Evolutionary conservation across 768 basidiomycete genomes (phyloP).

Genomic region (Mycena epipterygia): DNA sequence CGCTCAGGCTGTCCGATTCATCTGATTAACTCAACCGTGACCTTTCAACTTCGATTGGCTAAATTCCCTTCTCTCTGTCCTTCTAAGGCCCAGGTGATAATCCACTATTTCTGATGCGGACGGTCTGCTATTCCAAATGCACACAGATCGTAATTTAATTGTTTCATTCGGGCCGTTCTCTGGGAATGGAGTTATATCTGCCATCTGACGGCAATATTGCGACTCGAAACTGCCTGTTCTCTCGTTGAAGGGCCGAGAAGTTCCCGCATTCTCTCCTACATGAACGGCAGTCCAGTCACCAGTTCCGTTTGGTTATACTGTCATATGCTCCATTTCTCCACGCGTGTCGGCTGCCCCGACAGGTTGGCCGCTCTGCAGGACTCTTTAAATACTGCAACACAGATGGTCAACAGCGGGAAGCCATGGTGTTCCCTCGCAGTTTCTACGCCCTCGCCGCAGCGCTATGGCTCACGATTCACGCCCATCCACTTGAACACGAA

Average conservation of each 20-base stretch:
- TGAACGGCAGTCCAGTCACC: not conserved
- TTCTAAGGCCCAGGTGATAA: constrained; percentile 4
- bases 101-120: not conserved
- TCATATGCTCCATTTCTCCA: constrained; percentile 24
- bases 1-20: not conserved
- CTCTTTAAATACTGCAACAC: not conserved
- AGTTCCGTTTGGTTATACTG: not conserved
- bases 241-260: not conserved
- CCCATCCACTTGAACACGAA: constrained; percentile 10
- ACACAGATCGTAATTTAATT: not conserved
- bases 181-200: not conserved
- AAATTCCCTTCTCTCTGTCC: constrained; percentile 13
- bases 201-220: constrained; percentile 25
- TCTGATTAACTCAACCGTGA: constrained; percentile 16
- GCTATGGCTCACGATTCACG: not conserved
- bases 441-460: constrained; percentile 19
- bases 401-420: not conserved
- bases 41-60: constrained; percentile 7
- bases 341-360: constrained; percentile 1
- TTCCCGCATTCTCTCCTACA: constrained; percentile 21
- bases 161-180: not conserved
- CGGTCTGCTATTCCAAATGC: not conserved
- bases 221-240: not conserved
- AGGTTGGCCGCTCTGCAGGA: not conserved
- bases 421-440: constrained; percentile 7